These are phyloP conservation scores for Nothophaeocryptopus gaeumannii DNA, from an alignment of 2,329 filamentous ascomycete genomes.

Conservation along the genomic window DNA sequence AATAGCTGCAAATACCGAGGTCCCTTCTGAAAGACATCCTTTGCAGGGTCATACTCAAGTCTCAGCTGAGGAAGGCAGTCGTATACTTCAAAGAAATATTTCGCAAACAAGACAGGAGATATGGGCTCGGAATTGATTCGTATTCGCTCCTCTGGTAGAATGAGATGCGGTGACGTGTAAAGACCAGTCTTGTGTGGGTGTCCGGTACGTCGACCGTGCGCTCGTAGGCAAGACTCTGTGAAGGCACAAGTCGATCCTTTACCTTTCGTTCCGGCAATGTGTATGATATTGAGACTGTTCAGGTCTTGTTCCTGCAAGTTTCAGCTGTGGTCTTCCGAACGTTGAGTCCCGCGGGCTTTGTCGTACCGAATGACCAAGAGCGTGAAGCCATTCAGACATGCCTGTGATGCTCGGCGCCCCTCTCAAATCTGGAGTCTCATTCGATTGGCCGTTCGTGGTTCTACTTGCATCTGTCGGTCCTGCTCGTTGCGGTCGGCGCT, in stretches of 20 bases:
- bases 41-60: slow-evolving; percentile 49
- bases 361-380: slow-evolving; percentile 24
- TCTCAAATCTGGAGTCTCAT: slow-evolving; percentile 13
- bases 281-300: slow-evolving; percentile 52
- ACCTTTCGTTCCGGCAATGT: slow-evolving; percentile 89
- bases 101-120: slow-evolving; percentile 63
- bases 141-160: slow-evolving; percentile 78
- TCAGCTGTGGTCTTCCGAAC: neutral
- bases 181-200: slow-evolving; percentile 56
- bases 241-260: slow-evolving; percentile 87
- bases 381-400: slow-evolving; percentile 26
- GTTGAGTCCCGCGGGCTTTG: neutral
- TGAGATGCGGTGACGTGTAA: slow-evolving; percentile 81
- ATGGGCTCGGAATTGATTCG: slow-evolving; percentile 70
- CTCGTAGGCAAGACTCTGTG: slow-evolving; percentile 66
- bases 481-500: neutral
- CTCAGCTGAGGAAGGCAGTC: slow-evolving; percentile 50
- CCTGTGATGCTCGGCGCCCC: slow-evolving; percentile 25
- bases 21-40: slow-evolving; percentile 56
- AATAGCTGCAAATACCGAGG: slow-evolving; percentile 75
- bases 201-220: slow-evolving; percentile 49
- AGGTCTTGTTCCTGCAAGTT: slow-evolving; percentile 19
- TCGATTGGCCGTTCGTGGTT: neutral
- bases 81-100: slow-evolving; percentile 82
- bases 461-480: neutral